Conservation (phyloP, 108 stramenopile species). For the Licmophora abbreviata region DNA sequence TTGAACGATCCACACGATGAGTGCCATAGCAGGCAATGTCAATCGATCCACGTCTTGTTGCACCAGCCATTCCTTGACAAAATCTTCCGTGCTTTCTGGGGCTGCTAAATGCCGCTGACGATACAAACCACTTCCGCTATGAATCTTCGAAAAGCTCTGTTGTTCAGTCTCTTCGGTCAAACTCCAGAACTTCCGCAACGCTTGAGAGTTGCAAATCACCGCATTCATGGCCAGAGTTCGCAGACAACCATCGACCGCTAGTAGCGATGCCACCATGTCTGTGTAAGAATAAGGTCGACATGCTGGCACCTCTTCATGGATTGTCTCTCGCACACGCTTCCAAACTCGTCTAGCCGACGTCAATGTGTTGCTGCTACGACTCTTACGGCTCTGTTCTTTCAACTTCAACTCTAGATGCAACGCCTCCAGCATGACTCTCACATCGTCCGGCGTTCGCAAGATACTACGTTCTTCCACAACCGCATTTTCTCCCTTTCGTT, state of each 20-base stretch:
- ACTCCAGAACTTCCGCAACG: conserved; percentile 23
- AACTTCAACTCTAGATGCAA: conserved; percentile 5
- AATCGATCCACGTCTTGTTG: no score
- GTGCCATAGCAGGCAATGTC: no score
- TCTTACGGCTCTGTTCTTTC: neutral
- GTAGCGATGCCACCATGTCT: neutral
- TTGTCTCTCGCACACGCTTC: neutral
- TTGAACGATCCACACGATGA: no score
- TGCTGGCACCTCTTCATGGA: no score
- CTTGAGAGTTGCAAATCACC: conserved; percentile 28
- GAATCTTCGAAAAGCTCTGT: no score
- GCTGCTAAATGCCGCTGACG: neutral
- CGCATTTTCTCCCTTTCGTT: conserved; percentile 3
- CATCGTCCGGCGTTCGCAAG: conserved; percentile 24
- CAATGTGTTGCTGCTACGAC: neutral
- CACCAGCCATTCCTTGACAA: conserved; percentile 51
- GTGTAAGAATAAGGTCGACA: neutral
- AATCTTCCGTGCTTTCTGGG: conserved; percentile 10
- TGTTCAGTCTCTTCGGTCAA: neutral
- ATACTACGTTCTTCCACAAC: conserved; percentile 40
- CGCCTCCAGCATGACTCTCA: conserved; percentile 12
- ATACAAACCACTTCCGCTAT: no score
- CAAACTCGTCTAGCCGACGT: neutral
- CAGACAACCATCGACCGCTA: conserved; percentile 22
- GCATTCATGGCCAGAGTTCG: conserved; percentile 44